phyloP scores from a whole-genome alignment of 2,329 filamentous ascomycete species.

The Pseudocercospora vitis region DNA sequence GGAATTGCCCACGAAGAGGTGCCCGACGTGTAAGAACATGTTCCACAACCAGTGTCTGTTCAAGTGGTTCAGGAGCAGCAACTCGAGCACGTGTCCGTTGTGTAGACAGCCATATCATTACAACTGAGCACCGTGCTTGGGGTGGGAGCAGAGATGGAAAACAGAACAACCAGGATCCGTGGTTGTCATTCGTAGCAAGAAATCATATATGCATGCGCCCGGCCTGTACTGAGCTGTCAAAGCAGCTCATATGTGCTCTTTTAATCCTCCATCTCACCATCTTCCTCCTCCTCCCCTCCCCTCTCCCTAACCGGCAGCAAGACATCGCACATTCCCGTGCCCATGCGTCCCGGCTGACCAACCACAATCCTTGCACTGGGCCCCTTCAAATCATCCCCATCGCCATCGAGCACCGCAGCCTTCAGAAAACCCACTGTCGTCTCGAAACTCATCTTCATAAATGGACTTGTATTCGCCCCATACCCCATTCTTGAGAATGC shows the following conservation, averaged over 20 bases:
- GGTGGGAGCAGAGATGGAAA: no score
- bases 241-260: no score
- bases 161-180: no score
- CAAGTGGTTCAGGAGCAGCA: slow-evolving; percentile 96
- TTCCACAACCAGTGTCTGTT: slow-evolving; percentile 90
- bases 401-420: slow-evolving; percentile 85
- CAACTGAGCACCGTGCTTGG: no score
- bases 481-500: slow-evolving; percentile 92
- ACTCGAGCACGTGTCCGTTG: slow-evolving; percentile 85
- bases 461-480: slow-evolving; percentile 78
- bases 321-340: slow-evolving; percentile 91
- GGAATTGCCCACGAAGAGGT: slow-evolving; percentile 87
- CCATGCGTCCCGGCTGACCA: slow-evolving; percentile 76
- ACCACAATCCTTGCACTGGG: slow-evolving; percentile 88
- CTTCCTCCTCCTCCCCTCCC: no score
- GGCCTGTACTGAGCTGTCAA: no score
- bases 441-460: slow-evolving; percentile 99
- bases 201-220: no score
- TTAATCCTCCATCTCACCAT: no score
- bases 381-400: slow-evolving; percentile 82
- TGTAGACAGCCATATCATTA: slow-evolving; percentile 84
- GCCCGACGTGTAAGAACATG: slow-evolving; percentile 86
- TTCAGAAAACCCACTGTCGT: slow-evolving; percentile 92
- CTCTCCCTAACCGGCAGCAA: no score
- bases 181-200: no score